Evolutionary conservation across 441 rosid species (phyloP).

Genomic region (Aquilaria agallochum): DNA sequence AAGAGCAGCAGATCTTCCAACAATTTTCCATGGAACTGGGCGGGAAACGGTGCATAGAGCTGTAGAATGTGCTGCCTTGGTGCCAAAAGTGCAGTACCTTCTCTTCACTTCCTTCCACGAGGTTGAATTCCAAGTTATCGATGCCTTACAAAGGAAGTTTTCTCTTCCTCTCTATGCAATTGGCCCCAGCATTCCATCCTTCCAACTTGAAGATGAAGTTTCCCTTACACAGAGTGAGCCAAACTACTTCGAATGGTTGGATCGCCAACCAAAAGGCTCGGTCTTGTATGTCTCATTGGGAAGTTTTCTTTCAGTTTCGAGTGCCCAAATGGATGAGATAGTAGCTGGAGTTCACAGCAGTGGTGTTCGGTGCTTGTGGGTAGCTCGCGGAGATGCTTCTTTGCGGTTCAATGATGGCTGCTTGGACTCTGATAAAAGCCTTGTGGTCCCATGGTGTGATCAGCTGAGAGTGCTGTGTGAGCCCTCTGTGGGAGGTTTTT

Average conservation of each 20-base stretch:
- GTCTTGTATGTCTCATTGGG: constrained; percentile 49
- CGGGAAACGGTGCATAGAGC: background rate
- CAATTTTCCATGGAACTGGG: constrained; percentile 13
- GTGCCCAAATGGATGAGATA: constrained; percentile 40
- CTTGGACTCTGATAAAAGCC: constrained; percentile 7
- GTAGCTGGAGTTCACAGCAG: constrained; percentile 25
- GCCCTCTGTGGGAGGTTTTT: constrained; percentile 34
- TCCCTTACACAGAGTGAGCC: background rate
- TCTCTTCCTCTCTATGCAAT: constrained; percentile 24
- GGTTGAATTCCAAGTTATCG: constrained; percentile 37
- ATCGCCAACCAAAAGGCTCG: constrained; percentile 32
- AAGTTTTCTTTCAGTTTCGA: constrained; percentile 37
- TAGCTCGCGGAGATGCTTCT: constrained; percentile 18
- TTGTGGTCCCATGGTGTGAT: constrained; percentile 29
- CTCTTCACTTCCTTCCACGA: constrained; percentile 33
- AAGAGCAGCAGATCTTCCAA: constrained; percentile 24
- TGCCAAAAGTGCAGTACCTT: constrained; percentile 37
- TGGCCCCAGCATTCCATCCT: constrained; percentile 49
- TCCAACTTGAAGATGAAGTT: background rate
- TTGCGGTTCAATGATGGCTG: constrained; percentile 5
- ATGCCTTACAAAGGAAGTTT: constrained; percentile 19
- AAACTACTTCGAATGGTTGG: constrained; percentile 33
- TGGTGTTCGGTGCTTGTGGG: constrained; percentile 39
- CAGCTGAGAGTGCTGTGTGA: constrained; percentile 32
- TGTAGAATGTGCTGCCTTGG: constrained; percentile 18